Evolutionary conservation across 352 stramenopile species (phyloP).

Genomic region (Nothophytophthora sp.): DNA sequence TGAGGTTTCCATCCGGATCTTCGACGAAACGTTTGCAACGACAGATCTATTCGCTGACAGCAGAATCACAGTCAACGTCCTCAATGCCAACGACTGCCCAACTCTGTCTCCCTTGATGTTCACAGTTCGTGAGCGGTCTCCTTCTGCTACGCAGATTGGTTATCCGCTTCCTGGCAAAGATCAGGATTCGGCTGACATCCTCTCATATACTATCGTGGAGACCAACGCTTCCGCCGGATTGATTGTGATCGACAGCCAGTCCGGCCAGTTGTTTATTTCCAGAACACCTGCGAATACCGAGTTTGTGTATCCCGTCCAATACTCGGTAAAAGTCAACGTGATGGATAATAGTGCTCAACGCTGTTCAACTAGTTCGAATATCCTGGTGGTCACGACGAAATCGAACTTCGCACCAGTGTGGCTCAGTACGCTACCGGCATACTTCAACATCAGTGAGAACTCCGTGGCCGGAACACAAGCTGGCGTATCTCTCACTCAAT

Average conservation of each 20-base stretch:
- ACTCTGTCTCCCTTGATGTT: slow-evolving; percentile 35
- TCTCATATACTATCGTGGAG: slow-evolving; percentile 39
- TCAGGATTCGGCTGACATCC: slow-evolving; percentile 46
- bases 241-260: slow-evolving; percentile 41
- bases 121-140: slow-evolving; percentile 38
- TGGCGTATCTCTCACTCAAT: slow-evolving; percentile 18
- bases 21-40: slow-evolving; percentile 32
- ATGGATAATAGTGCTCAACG: slow-evolving; percentile 36
- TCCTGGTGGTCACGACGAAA: slow-evolving; percentile 39
- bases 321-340: slow-evolving; percentile 36
- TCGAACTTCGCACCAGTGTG: slow-evolving; percentile 57
- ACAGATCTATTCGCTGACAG: slow-evolving; percentile 28
- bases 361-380: slow-evolving; percentile 20
- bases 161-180: slow-evolving; percentile 56
- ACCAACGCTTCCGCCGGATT: slow-evolving; percentile 30
- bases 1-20: slow-evolving; percentile 24
- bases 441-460: slow-evolving; percentile 49
- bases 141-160: slow-evolving; percentile 32
- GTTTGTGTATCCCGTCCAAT: slow-evolving; percentile 36
- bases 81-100: slow-evolving; percentile 66
- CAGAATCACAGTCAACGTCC: slow-evolving; percentile 31
- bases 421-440: slow-evolving; percentile 18
- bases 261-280: slow-evolving; percentile 46
- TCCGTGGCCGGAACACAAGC: slow-evolving; percentile 24
- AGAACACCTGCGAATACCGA: slow-evolving; percentile 23